These are phyloP conservation scores for Candida caryicola DNA, from an alignment of 805 yeast species.

Conservation along the genomic window DNA sequence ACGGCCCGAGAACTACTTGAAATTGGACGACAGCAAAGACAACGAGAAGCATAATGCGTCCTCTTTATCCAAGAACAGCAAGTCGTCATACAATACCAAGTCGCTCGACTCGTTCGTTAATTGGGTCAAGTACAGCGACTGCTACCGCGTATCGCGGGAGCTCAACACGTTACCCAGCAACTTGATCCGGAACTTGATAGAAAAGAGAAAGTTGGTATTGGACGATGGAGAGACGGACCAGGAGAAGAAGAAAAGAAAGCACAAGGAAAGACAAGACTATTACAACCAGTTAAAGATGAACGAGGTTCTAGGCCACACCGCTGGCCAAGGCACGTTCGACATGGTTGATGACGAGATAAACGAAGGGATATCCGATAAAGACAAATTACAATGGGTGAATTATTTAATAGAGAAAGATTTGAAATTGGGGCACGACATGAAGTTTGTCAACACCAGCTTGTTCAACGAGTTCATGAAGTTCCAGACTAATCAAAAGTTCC, in stretches of 20 bases:
- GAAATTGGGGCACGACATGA: conserved; percentile 37
- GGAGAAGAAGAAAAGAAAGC: conserved; percentile 31
- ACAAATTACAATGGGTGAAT: conserved; percentile 35
- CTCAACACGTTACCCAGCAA: conserved; percentile 30
- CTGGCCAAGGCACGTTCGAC: conserved; percentile 5
- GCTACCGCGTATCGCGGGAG: conserved; percentile 18
- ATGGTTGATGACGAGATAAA: conserved; percentile 22
- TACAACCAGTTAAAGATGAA: conserved; percentile 36
- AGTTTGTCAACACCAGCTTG: conserved; percentile 29
- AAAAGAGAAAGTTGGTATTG: conserved; percentile 37
- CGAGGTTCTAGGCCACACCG: conserved; percentile 13
- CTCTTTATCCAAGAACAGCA: conserved; percentile 12
- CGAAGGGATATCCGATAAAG: conserved; percentile 21
- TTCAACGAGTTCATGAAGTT: conserved; percentile 25
- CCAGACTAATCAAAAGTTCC: conserved; percentile 27
- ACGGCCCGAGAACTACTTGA: conserved; percentile 55
- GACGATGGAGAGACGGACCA: conserved; percentile 34
- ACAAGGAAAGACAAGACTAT: conserved; percentile 38
- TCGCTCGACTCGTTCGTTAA: conserved; percentile 36
- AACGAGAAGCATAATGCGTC: conserved; percentile 12
- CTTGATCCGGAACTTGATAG: conserved; percentile 32
- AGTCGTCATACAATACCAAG: conserved; percentile 30
- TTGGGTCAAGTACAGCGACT: conserved; percentile 34
- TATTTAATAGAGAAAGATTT: conserved; percentile 35
- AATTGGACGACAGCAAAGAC: conserved; percentile 35